Conservation (phyloP, 192 early-diverging fungal species). For the Geosiphon pyriformis region DNA sequence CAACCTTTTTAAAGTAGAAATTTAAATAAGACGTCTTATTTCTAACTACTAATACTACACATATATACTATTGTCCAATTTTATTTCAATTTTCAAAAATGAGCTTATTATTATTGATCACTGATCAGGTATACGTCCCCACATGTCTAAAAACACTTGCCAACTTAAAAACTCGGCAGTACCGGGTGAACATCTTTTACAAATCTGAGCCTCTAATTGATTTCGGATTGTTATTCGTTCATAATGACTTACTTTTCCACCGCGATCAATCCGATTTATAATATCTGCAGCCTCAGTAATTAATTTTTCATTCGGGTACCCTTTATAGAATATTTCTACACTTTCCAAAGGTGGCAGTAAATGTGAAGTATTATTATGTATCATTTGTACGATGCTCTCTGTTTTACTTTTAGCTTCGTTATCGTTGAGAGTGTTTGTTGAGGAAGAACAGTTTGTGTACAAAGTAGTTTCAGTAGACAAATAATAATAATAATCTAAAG, state of each 20-base stretch:
- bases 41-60: too few species aligned
- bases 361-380: neutral
- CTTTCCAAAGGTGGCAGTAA: neutral
- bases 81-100: too few species aligned
- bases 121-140: neutral
- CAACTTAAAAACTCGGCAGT: neutral
- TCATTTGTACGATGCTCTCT: too few species aligned
- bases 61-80: too few species aligned
- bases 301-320: neutral
- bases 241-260: neutral
- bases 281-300: neutral
- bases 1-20: too few species aligned
- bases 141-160: neutral
- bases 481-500: too few species aligned
- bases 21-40: too few species aligned
- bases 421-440: too few species aligned
- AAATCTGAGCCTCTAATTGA: neutral
- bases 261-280: neutral
- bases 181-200: neutral
- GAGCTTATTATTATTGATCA: too few species aligned
- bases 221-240: neutral
- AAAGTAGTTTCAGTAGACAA: too few species aligned
- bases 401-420: too few species aligned
- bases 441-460: too few species aligned
- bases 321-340: neutral